phyloP scores from a whole-genome alignment of 2,329 filamentous ascomycete genomes.

The Colletotrichum sp. region DNA sequence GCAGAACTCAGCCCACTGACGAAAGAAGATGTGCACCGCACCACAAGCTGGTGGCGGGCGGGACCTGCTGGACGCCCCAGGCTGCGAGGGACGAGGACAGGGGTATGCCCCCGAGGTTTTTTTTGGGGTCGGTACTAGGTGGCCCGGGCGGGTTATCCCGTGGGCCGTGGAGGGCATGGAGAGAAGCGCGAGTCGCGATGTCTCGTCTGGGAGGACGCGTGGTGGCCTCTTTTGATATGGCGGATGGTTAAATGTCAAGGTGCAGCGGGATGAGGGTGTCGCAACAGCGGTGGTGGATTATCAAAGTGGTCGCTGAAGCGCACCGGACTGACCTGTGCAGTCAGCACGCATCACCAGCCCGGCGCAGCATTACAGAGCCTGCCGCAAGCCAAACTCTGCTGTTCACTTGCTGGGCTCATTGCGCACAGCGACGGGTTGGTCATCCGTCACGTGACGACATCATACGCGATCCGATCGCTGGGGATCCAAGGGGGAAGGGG shows the following conservation, averaged over 20 bases:
- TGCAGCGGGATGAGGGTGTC: not conserved
- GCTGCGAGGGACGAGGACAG: conserved; percentile 1
- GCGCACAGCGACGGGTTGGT: not conserved
- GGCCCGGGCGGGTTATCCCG: conserved; percentile 19
- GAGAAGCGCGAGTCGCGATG: conserved; percentile 14
- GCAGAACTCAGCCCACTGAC: conserved; percentile 12
- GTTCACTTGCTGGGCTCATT: conserved; percentile 1
- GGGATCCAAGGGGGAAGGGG: not conserved
- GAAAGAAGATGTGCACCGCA: conserved; percentile 1
- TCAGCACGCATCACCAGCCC: not conserved
- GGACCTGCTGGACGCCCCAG: conserved; percentile 6
- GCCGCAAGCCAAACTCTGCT: not conserved
- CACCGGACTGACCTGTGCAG: not conserved
- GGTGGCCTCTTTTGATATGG: not conserved
- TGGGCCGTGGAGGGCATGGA: conserved; percentile 10
- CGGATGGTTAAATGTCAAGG: not conserved
- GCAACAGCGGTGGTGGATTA: not conserved
- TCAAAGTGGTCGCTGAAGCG: not conserved
- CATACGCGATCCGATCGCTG: conserved; percentile 17
- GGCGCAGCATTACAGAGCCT: not conserved
- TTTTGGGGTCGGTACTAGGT: not conserved
- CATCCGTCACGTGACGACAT: not conserved
- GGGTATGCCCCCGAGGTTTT: conserved; percentile 14
- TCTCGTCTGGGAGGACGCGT: conserved; percentile 1
- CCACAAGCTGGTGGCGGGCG: not conserved